Base-by-base conservation (phyloP, 768 basidiomycete genomes). In the Lentinula lateritia region DNA sequence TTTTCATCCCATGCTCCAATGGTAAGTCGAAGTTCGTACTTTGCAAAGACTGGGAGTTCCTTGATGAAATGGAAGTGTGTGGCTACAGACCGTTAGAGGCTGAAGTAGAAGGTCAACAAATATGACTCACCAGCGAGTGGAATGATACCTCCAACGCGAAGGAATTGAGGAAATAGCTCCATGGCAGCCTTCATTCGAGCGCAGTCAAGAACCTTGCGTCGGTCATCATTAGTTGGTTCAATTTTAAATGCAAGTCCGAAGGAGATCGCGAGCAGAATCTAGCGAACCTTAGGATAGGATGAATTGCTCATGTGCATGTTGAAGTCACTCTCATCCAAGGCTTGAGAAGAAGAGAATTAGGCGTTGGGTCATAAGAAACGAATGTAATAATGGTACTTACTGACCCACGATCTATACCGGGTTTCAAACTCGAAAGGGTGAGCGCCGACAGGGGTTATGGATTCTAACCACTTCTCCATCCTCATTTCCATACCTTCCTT, bases 231-330 rank as follows among this genome's bases (percentile, higher is more conserved):
- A 39, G 18, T 36, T 5, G 23, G 23, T 23, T 23, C 23, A 23
- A 23, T 23, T 23, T 23, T 23, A 35, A 16, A 9, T 5, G 3
- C 6, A 15, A 15, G 18, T 59, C 34, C 18, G 23, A 43, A 6
- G 28, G 34, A 13, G 23, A 42, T 9, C 10, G 36, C 36, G 5
- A n/a, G 16, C 23, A 18, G 20, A 16, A 39, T 38, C 36, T 12
- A 23, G 18, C 55, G 7, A 20, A 83, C 88, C 78, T 90, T 92
- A 4, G 88, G 82, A 64, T 93, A 93, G 57, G 84, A 87, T 0
- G 90, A 91, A 68, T 93, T 93, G 70, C 89, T 91, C 61, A 93
- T 76, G 67, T 93, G 91, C 12, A 80, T 69, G 68, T 89, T 84
- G 66, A 86, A 86, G 71, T 93, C 92, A 46, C 81, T 80, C 48